These are phyloP conservation scores for Hebeloma cylindrosporum DNA, from an alignment of 768 basidiomycete species.

Conservation along the genomic window DNA sequence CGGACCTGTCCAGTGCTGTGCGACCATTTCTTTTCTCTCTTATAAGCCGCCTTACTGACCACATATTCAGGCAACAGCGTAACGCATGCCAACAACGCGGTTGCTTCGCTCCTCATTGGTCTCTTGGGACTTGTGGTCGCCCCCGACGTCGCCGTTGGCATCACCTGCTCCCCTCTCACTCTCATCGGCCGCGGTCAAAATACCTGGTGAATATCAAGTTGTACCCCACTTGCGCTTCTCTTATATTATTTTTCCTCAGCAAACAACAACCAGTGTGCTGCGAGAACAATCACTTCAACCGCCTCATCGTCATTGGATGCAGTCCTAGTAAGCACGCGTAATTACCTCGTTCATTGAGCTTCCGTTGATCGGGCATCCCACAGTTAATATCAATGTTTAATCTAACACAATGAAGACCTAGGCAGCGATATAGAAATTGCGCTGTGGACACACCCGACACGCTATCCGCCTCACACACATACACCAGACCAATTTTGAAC, in stretches of 20 bases:
- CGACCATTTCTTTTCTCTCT: slow-evolving; percentile 6
- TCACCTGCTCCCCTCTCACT: slow-evolving; percentile 36
- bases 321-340: slow-evolving; percentile 41
- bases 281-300: slow-evolving; percentile 41
- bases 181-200: slow-evolving; percentile 32
- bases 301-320: slow-evolving; percentile 45
- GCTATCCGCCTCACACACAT: not conserved
- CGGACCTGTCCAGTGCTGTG: slow-evolving; percentile 46
- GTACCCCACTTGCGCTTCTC: not conserved
- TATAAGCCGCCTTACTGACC: not conserved
- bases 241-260: slow-evolving; percentile 22
- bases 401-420: slow-evolving; percentile 1
- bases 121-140: slow-evolving; percentile 35
- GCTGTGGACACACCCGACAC: not conserved
- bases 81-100: slow-evolving; percentile 12
- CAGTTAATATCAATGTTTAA: slow-evolving; percentile 27
- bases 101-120: slow-evolving; percentile 20
- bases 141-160: slow-evolving; percentile 28
- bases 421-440: slow-evolving; percentile 5
- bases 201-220: slow-evolving; percentile 28
- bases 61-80: slow-evolving; percentile 30
- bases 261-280: slow-evolving; percentile 46
- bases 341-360: not conserved
- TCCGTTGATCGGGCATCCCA: slow-evolving; percentile 2
- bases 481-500: not conserved